These are phyloP conservation scores for Diplocarpon mali DNA, from an alignment of 2,329 filamentous ascomycete genomes.

Conservation along the genomic window DNA sequence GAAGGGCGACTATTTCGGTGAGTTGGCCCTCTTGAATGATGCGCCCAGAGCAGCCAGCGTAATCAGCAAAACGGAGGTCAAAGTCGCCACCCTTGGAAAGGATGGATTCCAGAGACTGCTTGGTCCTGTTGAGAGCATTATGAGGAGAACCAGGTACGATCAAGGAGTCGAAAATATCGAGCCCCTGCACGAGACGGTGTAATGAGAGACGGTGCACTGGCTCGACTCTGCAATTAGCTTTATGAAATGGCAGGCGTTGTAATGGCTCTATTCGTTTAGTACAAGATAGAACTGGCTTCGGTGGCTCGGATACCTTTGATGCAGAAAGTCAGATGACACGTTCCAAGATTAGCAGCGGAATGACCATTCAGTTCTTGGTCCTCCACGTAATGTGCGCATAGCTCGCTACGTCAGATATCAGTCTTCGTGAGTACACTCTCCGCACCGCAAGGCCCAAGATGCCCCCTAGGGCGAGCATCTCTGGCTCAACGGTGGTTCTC, in stretches of 20 bases:
- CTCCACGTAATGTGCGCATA: background rate
- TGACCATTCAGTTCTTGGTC: background rate
- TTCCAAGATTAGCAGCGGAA: slow-evolving; percentile 8
- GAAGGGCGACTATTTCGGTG: slow-evolving; percentile 95
- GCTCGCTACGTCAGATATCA: too few species aligned
- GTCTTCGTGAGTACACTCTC: too few species aligned
- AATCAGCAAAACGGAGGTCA: slow-evolving; percentile 73
- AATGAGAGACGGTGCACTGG: slow-evolving; percentile 12
- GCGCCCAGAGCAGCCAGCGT: slow-evolving; percentile 86
- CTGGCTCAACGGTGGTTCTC: background rate
- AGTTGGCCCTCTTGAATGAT: slow-evolving; percentile 87
- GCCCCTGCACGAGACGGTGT: slow-evolving; percentile 39
- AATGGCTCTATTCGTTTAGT: slow-evolving; percentile 23
- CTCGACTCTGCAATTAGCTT: slow-evolving; percentile 12
- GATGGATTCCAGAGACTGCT: slow-evolving; percentile 89
- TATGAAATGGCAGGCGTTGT: slow-evolving; percentile 20
- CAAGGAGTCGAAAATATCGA: slow-evolving; percentile 56
- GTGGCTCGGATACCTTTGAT: slow-evolving; percentile 23
- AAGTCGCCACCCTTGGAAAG: slow-evolving; percentile 85
- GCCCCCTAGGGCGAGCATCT: background rate
- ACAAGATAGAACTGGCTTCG: slow-evolving; percentile 20
- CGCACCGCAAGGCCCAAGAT: background rate
- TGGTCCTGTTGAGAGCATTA: slow-evolving; percentile 86
- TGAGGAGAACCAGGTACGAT: slow-evolving; percentile 62
- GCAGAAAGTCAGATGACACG: slow-evolving; percentile 19